Evolutionary conservation across 2,329 filamentous ascomycete genomes (phyloP), one percentile per base, ranked within the genome.

Genomic region (Beauveria brongniartii): DNA sequence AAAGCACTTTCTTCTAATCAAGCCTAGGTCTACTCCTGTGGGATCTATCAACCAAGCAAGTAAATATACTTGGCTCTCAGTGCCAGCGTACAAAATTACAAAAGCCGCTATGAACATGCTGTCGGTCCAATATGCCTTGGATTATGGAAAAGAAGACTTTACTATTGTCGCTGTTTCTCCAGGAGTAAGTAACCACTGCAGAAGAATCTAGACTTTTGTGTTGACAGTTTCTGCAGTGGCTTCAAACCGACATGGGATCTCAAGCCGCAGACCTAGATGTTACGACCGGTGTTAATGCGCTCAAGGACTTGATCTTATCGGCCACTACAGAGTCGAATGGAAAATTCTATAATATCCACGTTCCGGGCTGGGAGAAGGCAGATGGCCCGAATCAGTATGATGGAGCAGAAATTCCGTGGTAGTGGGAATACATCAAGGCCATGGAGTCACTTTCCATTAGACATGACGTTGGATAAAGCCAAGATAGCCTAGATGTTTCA

Each of bases 31-130:
- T 16, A 43, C 53, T 3, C 26, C 53, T 1, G 37, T 55, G 37
- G 53, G 53, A 16, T 55, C 53, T 9, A 41, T 55, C 41, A 14
- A 14, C n/a, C 24, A 26, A 4, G 53, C 53, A 22, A 44, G 5
- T 6, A 26, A 41, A 24, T 55, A 28, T 8, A 41, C 24, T 12
- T 20, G 41, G 34, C 34, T 26, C 28, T 14, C 28, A 0, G 50
- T 63, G 0, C 74, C 74, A 1, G 70, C 75, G 0, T 80, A 80
- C 69, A 78, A 77, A 60, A 71, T 80, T 62, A 72, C 74, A n/a
- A 80, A 80, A 62, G 72, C 78, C 0, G 77, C 76, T 0, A 61
- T 80, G 63, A 80, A 79, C 61, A 75, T 75, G 71, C 63, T 80
- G 43, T 79, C 75, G 1, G 69, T 73, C 0, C 76, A 77, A 62